phyloP scores from a whole-genome alignment of 306 rosid genomes.

The Trichosanthes truncata region DNA sequence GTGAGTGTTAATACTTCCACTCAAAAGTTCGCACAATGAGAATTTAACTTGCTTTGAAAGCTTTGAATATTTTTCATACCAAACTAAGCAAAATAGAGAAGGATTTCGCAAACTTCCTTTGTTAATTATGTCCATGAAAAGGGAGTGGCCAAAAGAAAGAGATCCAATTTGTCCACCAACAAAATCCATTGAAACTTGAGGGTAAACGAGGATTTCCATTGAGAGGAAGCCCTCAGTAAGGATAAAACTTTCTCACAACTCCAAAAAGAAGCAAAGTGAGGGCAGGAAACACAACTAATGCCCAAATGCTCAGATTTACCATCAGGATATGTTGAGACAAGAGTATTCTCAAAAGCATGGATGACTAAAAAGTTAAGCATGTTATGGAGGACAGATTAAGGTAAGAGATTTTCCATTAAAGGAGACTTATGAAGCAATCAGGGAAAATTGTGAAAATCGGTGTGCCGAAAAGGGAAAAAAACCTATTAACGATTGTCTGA shows the following conservation, averaged over 20 bases:
- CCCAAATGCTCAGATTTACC: background rate
- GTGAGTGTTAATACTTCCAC: background rate
- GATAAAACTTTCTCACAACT: background rate
- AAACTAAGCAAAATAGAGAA: background rate
- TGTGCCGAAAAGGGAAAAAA: background rate
- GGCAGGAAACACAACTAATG: background rate
- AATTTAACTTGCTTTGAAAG: background rate
- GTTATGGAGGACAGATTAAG: background rate
- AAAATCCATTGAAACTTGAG: background rate
- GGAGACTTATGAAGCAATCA: background rate
- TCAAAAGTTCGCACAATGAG: background rate
- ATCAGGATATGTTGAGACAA: background rate
- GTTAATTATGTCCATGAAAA: background rate
- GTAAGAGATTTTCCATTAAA: background rate
- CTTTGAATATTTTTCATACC: background rate
- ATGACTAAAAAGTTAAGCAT: background rate
- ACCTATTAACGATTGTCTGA: background rate
- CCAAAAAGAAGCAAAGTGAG: background rate
- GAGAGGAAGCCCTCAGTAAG: background rate
- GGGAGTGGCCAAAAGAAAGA: background rate
- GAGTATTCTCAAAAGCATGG: background rate
- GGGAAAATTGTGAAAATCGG: background rate
- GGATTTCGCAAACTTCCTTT: background rate
- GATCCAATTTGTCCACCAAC: background rate
- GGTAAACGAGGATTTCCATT: background rate